Conservation (phyloP, 2,329 filamentous ascomycete species). For the Sclerotinia minor region DNA sequence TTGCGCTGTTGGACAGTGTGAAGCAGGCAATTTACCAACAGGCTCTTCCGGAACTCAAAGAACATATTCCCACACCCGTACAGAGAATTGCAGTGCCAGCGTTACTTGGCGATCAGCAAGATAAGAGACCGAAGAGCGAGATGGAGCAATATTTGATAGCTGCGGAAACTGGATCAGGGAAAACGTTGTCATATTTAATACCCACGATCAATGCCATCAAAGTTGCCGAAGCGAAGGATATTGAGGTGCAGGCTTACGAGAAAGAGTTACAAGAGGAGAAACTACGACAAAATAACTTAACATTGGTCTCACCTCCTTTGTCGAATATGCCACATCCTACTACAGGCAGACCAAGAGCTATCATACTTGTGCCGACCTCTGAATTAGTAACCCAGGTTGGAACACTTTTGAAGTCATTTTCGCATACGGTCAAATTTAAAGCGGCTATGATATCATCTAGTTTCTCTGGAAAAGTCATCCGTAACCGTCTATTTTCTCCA, state of each 20-base stretch:
- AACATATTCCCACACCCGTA: conserved; percentile 81
- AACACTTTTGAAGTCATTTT: conserved; percentile 74
- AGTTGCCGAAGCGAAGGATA: conserved; percentile 64
- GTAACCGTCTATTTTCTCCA: conserved; percentile 78
- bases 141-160: conserved; percentile 72
- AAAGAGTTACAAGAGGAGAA: conserved; percentile 59
- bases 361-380: conserved; percentile 88
- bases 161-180: conserved; percentile 95
- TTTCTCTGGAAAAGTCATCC: conserved; percentile 75
- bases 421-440: conserved; percentile 84
- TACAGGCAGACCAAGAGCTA: conserved; percentile 75
- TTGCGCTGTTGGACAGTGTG: conserved; percentile 71
- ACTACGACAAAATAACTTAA: conserved; percentile 58
- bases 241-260: conserved; percentile 58
- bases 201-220: conserved; percentile 86
- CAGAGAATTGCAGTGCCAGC: conserved; percentile 86
- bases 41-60: conserved; percentile 70
- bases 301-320: conserved; percentile 57
- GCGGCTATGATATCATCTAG: conserved; percentile 79
- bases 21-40: conserved; percentile 71
- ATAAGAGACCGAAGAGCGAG: conserved; percentile 40
- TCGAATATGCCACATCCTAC: conserved; percentile 68
- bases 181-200: conserved; percentile 89
- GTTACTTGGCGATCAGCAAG: conserved; percentile 59
- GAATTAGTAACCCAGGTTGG: conserved; percentile 91